phyloP scores from a whole-genome alignment of 257 asterid species.

The Mitragyna speciosa region DNA sequence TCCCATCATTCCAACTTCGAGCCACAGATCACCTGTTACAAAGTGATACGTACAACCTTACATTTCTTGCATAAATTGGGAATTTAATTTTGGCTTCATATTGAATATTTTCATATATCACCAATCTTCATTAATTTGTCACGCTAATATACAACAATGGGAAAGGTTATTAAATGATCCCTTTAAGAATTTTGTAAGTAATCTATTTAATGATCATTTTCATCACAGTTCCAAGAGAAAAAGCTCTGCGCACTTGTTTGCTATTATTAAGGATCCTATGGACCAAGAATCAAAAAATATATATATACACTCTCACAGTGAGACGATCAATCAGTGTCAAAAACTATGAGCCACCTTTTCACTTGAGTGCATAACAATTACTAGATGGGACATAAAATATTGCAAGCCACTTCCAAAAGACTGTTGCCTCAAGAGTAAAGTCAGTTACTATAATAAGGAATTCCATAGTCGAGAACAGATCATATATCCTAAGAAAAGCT shows the following conservation, averaged over 20 bases:
- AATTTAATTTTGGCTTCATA: too few species aligned
- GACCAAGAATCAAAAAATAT: not conserved
- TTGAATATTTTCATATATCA: too few species aligned
- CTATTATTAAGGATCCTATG: not conserved
- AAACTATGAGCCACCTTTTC: not conserved
- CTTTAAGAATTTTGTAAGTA: not conserved
- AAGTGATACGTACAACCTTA: not conserved
- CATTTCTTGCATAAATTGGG: not conserved
- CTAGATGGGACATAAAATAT: not conserved
- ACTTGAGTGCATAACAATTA: not conserved
- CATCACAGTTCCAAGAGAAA: not conserved
- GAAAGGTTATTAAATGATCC: not conserved
- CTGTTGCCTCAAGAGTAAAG: not conserved
- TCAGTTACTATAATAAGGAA: not conserved
- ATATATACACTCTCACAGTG: not conserved
- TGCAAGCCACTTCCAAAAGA: slow-evolving; percentile 3
- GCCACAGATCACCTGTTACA: not conserved
- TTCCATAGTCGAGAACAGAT: not conserved
- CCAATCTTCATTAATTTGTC: not conserved
- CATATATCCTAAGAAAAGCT: not conserved
- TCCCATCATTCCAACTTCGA: not conserved
- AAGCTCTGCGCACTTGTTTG: not conserved
- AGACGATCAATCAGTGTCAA: not conserved
- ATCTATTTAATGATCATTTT: not conserved
- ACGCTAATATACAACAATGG: not conserved